Conservation (phyloP, 164 flowering plant species). For the Macadamia tetraphylla region DNA sequence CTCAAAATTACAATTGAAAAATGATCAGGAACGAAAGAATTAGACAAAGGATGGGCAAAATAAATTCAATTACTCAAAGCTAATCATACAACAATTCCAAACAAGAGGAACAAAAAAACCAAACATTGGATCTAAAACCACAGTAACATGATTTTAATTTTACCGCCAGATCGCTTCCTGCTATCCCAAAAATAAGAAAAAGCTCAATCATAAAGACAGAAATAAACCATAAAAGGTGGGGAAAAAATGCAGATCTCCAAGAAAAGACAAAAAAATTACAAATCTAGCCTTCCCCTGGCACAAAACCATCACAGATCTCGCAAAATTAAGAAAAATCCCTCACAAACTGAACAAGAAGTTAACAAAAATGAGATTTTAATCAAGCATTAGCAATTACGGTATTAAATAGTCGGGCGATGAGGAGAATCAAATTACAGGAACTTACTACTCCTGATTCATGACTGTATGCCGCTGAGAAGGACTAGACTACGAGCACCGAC, state of each 20-base stretch:
- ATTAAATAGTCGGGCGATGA: background rate
- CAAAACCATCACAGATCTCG: background rate
- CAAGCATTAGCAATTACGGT: background rate
- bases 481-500: background rate
- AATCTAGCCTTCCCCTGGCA: background rate
- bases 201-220: background rate
- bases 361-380: background rate
- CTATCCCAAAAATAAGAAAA: background rate
- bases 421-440: background rate
- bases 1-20: background rate
- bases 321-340: background rate
- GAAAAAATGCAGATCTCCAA: background rate
- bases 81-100: background rate
- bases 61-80: background rate
- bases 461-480: background rate
- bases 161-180: background rate
- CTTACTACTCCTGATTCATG: constrained; percentile 31
- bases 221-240: background rate
- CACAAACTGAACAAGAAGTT: background rate
- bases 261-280: background rate
- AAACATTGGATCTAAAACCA: constrained; percentile 2
- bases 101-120: background rate
- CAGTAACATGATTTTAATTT: background rate
- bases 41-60: background rate
- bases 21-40: background rate